These are phyloP conservation scores for Ampelocalamus luodianensis DNA, from an alignment of 176 grass and related monocot genomes.

Conservation along the genomic window DNA sequence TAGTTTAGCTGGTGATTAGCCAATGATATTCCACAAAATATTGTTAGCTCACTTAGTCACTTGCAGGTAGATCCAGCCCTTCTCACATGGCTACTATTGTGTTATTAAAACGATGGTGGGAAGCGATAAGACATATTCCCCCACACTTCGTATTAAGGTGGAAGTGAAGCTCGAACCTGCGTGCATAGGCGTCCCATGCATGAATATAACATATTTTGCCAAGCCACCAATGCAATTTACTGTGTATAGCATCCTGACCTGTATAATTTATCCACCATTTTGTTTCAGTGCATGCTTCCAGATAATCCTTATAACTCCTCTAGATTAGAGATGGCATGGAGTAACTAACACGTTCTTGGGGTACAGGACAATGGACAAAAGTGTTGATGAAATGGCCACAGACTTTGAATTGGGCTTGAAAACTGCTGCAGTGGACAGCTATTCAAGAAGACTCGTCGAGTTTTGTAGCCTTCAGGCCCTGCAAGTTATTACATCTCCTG, in stretches of 20 bases:
- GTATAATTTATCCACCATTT: neutral
- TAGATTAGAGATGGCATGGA: neutral
- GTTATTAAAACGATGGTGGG: too few relatives aligned
- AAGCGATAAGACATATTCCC: too few relatives aligned
- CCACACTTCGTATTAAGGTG: too few relatives aligned
- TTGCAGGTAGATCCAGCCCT: too few relatives aligned
- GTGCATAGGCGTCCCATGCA: too few relatives aligned
- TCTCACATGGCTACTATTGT: too few relatives aligned
- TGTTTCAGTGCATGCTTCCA: neutral
- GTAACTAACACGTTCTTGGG: constrained; percentile 35
- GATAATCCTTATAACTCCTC: neutral
- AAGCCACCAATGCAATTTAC: neutral
- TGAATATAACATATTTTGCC: too few relatives aligned
- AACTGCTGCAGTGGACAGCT: constrained; percentile 58
- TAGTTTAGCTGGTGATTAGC: neutral
- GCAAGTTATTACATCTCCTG: constrained; percentile 45
- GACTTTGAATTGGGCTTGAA: constrained; percentile 66
- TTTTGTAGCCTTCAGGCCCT: constrained; percentile 71
- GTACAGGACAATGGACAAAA: constrained; percentile 62
- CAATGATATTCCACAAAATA: too few relatives aligned
- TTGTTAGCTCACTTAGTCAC: too few relatives aligned
- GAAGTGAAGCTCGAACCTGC: too few relatives aligned
- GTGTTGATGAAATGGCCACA: constrained; percentile 54
- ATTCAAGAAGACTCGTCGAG: constrained; percentile 85
- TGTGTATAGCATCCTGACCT: neutral